These are phyloP conservation scores for Flagelloscypha sp. DNA, from an alignment of 768 basidiomycete genomes.

Conservation along the genomic window DNA sequence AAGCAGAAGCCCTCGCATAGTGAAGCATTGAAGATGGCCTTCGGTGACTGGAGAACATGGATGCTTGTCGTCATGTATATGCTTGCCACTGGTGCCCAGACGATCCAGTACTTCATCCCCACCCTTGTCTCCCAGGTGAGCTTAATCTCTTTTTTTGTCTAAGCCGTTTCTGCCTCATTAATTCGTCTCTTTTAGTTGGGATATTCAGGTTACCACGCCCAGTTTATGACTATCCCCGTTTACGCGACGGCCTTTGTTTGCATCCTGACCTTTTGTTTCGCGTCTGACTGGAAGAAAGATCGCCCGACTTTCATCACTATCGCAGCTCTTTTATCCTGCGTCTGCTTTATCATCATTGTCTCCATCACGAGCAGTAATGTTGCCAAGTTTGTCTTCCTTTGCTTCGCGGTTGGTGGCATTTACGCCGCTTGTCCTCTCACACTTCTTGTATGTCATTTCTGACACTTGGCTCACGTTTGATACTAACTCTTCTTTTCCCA, in stretches of 20 bases:
- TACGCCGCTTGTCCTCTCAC: slow-evolving; percentile 10
- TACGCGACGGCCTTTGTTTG: slow-evolving; percentile 8
- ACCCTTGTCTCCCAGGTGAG: slow-evolving; percentile 10
- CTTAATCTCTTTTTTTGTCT: too few species aligned
- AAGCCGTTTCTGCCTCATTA: too few species aligned
- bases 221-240: slow-evolving; percentile 12
- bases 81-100: slow-evolving; percentile 11
- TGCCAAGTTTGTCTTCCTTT: slow-evolving; percentile 23
- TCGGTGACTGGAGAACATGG: slow-evolving; percentile 8
- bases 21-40: slow-evolving; percentile 6
- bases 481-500: neutral
- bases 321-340: slow-evolving; percentile 6
- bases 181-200: too few species aligned
- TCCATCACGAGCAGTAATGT: slow-evolving; percentile 20
- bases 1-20: slow-evolving; percentile 2
- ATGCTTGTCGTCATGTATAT: slow-evolving; percentile 11
- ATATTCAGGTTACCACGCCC: slow-evolving; percentile 2
- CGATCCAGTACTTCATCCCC: slow-evolving; percentile 12
- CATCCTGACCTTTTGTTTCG: slow-evolving; percentile 11
- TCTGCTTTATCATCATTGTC: slow-evolving; percentile 19
- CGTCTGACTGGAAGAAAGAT: slow-evolving; percentile 9
- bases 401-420: slow-evolving; percentile 26
- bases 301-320: slow-evolving; percentile 11
- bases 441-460: slow-evolving; percentile 1
- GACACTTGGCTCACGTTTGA: neutral